Evolutionary conservation across 345 rosid species (phyloP).

Genomic region (Salix suchowensis): DNA sequence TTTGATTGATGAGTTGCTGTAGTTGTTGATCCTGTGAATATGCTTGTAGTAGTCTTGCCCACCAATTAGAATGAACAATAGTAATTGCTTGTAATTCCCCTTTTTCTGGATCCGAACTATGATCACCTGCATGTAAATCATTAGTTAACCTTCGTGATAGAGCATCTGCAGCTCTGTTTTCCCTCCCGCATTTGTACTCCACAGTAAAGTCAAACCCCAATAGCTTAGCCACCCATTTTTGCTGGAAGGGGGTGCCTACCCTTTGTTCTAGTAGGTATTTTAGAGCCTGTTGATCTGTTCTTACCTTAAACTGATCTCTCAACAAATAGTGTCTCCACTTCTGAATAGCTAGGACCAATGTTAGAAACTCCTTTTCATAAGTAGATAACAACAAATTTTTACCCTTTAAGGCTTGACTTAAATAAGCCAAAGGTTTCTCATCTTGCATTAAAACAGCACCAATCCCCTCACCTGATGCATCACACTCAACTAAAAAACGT

Average conservation of each 20-base stretch:
- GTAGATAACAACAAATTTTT: too few relatives aligned
- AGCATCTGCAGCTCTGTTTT: not conserved
- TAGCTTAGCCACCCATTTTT: not conserved
- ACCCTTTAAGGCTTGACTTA: not conserved
- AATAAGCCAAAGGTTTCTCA: not conserved
- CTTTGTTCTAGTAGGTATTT: not conserved
- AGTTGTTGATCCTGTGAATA: too few relatives aligned
- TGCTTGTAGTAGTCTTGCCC: too few relatives aligned
- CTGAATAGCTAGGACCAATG: not conserved
- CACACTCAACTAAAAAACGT: too few relatives aligned
- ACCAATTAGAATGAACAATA: too few relatives aligned
- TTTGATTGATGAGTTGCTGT: fast-evolving
- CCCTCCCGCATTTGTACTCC: too few relatives aligned
- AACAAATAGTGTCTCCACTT: not conserved
- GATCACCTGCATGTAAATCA: too few relatives aligned
- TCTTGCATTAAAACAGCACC: not conserved
- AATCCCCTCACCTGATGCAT: not conserved
- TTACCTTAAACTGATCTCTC: not conserved
- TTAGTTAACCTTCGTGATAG: not conserved
- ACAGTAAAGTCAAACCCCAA: too few relatives aligned
- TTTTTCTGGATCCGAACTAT: too few relatives aligned
- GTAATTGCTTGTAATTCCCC: too few relatives aligned
- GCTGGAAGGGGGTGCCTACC: not conserved
- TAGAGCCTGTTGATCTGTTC: not conserved
- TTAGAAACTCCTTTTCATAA: not conserved